phyloP scores from a whole-genome alignment of 2,329 filamentous ascomycete genomes.

The Pyrenophora graminea region DNA sequence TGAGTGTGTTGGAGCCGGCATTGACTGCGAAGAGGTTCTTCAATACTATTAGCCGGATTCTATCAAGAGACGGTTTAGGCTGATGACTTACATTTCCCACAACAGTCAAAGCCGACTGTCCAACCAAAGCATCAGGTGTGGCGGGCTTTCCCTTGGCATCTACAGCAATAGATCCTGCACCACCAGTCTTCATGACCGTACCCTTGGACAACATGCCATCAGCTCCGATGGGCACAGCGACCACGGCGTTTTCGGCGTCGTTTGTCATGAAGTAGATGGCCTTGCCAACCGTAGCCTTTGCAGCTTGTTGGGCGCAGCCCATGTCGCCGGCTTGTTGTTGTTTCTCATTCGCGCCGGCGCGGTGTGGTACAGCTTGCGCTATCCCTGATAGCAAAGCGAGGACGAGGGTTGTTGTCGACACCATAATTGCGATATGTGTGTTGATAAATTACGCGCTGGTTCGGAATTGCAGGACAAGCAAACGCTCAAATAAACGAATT shows the following conservation, averaged over 20 bases:
- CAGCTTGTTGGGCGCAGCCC: conserved; percentile 6
- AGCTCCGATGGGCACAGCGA: conserved; percentile 54
- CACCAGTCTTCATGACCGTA: conserved; percentile 53
- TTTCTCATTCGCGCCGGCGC: background rate
- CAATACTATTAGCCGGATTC: background rate
- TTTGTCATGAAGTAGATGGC: conserved; percentile 64
- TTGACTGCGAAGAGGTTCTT: conserved; percentile 60
- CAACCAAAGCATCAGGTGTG: conserved; percentile 56
- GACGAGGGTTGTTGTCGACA: background rate
- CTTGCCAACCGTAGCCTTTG: conserved; percentile 36
- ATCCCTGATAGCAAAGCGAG: conserved; percentile 8
- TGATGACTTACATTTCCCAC: conserved; percentile 57
- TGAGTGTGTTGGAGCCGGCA: conserved; percentile 47
- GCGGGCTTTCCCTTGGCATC: conserved; percentile 44
- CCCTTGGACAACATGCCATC: conserved; percentile 56
- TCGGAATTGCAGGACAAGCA: too few species aligned
- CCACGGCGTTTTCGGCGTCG: conserved; percentile 54
- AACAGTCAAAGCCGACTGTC: conserved; percentile 57
- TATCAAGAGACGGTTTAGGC: too few species aligned
- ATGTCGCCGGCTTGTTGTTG: conserved; percentile 2
- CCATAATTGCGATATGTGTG: background rate
- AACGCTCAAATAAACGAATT: too few species aligned
- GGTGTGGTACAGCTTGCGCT: conserved; percentile 10
- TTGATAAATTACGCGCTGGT: too few species aligned
- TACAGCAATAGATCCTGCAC: conserved; percentile 52